Percentiles rank a stretch among this genome's conserved stretches.
Evolutionary conservation across 164 flowering plant genomes (phyloP).

Genomic region (Akebia trifoliata): DNA sequence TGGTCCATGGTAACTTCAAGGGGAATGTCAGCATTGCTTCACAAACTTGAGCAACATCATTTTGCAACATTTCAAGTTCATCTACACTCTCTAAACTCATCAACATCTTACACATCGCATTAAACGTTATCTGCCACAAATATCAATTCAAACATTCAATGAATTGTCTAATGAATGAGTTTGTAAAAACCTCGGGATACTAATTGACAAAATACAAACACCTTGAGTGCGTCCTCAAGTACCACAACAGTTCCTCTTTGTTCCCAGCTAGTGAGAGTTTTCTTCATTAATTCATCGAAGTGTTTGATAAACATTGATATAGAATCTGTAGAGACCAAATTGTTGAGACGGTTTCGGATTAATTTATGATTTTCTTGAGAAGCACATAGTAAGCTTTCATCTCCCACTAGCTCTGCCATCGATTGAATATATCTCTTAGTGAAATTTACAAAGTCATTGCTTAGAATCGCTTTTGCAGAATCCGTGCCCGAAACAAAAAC

Average conservation of each 20-base stretch:
- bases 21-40: slow-evolving; percentile 63
- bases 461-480: slow-evolving; percentile 38
- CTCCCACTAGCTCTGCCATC: slow-evolving; percentile 40
- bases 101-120: slow-evolving; percentile 50
- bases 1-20: slow-evolving; percentile 39
- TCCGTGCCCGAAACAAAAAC: slow-evolving; percentile 45
- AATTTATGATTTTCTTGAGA: slow-evolving; percentile 36
- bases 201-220: slow-evolving; percentile 9
- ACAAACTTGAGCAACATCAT: slow-evolving; percentile 27
- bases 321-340: slow-evolving; percentile 29
- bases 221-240: slow-evolving; percentile 45
- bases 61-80: slow-evolving; percentile 27
- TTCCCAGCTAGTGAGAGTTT: slow-evolving; percentile 35
- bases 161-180: too few species aligned
- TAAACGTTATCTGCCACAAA: slow-evolving; percentile 36
- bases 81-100: slow-evolving; percentile 33
- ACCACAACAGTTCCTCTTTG: slow-evolving; percentile 26
- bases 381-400: slow-evolving; percentile 52
- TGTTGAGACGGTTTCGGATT: slow-evolving; percentile 33
- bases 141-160: neutral
- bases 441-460: slow-evolving; percentile 36
- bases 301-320: slow-evolving; percentile 24
- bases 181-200: neutral
- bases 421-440: slow-evolving; percentile 49
- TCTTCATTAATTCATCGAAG: slow-evolving; percentile 32